These are phyloP conservation scores for Dioscorea zingiberensis DNA, from an alignment of 106 monocot genomes.

Conservation along the genomic window DNA sequence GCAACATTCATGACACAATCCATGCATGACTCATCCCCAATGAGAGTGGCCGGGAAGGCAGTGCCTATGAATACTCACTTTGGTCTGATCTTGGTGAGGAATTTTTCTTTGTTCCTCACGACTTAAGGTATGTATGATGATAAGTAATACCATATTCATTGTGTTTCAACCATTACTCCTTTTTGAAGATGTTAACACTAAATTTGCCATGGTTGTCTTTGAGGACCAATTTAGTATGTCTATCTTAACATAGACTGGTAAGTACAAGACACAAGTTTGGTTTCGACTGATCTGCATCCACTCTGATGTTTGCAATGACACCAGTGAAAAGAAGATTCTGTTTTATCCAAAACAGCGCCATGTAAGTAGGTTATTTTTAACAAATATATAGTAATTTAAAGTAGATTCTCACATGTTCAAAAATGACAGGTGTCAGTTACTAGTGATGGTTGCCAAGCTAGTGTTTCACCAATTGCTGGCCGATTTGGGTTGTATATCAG, in stretches of 20 bases:
- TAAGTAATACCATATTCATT: no score
- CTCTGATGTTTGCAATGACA: slow-evolving; percentile 28
- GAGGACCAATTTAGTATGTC: no score
- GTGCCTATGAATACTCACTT: slow-evolving; percentile 55
- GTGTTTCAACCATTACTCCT: no score
- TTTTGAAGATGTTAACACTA: no score
- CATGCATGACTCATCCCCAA: slow-evolving; percentile 22
- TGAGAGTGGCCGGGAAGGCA: slow-evolving; percentile 18
- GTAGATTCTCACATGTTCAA: neutral
- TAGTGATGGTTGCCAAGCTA: slow-evolving; percentile 68
- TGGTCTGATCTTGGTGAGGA: slow-evolving; percentile 77
- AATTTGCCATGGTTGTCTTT: no score
- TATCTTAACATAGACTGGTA: no score
- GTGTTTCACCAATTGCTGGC: slow-evolving; percentile 53
- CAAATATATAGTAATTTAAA: neutral
- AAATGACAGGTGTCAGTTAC: slow-evolving; percentile 48
- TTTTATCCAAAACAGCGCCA: slow-evolving; percentile 76
- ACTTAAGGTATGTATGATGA: slow-evolving; percentile 52
- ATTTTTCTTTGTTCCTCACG: slow-evolving; percentile 53
- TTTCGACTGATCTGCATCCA: neutral
- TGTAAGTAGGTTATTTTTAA: slow-evolving; percentile 29
- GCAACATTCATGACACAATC: slow-evolving; percentile 36
- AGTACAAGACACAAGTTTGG: no score
- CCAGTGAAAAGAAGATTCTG: slow-evolving; percentile 53
- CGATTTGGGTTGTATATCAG: slow-evolving; percentile 68